These are phyloP conservation scores for Hymenoscyphus repandus DNA, from an alignment of 2,329 filamentous ascomycete species.

Conservation along the genomic window DNA sequence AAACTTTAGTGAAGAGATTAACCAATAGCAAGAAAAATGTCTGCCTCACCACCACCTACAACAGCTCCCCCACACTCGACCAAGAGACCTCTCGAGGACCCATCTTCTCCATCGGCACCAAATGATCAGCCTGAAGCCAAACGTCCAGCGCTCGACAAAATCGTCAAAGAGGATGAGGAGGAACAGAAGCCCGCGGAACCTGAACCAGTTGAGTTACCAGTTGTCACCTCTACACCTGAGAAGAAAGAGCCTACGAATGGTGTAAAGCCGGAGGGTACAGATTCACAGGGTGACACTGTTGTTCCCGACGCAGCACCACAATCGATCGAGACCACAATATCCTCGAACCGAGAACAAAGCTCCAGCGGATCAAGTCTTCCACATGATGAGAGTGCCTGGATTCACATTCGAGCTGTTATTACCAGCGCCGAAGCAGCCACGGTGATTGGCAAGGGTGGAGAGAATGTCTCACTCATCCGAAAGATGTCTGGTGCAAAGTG, in stretches of 20 bases:
- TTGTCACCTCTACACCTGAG: slow-evolving; percentile 40
- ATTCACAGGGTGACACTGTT: slow-evolving; percentile 63
- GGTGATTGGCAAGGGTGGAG: slow-evolving; percentile 96
- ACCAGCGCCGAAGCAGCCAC: slow-evolving; percentile 96
- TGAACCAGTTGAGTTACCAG: slow-evolving; percentile 35
- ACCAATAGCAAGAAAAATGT: slow-evolving; percentile 56
- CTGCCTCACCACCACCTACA: slow-evolving; percentile 55
- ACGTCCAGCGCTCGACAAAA: slow-evolving; percentile 90
- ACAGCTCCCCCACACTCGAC: slow-evolving; percentile 59
- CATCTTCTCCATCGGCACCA: slow-evolving; percentile 86
- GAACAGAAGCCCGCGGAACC: slow-evolving; percentile 34
- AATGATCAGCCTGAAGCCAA: slow-evolving; percentile 96
- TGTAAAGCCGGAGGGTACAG: slow-evolving; percentile 45
- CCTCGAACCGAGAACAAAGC: slow-evolving; percentile 32
- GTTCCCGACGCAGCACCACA: slow-evolving; percentile 56
- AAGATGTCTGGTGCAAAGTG: slow-evolving; percentile 95
- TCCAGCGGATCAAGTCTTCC: slow-evolving; percentile 42
- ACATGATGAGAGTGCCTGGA: slow-evolving; percentile 92
- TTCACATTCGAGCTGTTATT: slow-evolving; percentile 94
- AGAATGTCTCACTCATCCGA: slow-evolving; percentile 96
- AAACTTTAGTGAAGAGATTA: slow-evolving; percentile 35
- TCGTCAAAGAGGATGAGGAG: slow-evolving; percentile 60
- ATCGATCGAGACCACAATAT: slow-evolving; percentile 44
- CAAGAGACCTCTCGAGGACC: slow-evolving; percentile 95
- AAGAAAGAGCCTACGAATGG: slow-evolving; percentile 37